Percentiles rank a stretch among this genome's conserved stretches.
phyloP scores from a whole-genome alignment of 306 rosid species.

The Prunus mongolica region DNA sequence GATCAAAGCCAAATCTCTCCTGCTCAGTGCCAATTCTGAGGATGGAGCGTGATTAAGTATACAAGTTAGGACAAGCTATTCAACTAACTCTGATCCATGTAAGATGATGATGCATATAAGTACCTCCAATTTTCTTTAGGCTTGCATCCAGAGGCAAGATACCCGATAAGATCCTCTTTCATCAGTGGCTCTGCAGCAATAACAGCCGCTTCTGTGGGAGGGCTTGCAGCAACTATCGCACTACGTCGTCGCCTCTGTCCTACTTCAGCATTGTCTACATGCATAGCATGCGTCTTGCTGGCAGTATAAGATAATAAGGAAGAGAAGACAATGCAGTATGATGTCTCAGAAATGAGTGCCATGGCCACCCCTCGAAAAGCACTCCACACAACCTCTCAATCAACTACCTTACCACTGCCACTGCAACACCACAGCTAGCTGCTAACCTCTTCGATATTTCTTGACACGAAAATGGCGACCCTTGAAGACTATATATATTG shows the following conservation, averaged over 20 bases:
- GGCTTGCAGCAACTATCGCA: constrained; percentile 76
- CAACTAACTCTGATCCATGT: background rate
- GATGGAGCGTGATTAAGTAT: background rate
- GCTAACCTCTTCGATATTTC: too few relatives aligned
- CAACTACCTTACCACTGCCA: background rate
- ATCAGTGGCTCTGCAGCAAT: constrained; percentile 69
- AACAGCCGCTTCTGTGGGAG: constrained; percentile 88
- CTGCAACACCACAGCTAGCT: too few relatives aligned
- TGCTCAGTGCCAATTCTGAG: constrained; percentile 97
- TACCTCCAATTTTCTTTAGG: constrained; percentile 83
- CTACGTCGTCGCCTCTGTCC: constrained; percentile 28
- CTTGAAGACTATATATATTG: too few relatives aligned
- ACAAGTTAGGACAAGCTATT: background rate
- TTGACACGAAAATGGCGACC: too few relatives aligned
- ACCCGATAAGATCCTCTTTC: constrained; percentile 73
- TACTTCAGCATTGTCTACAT: constrained; percentile 17
- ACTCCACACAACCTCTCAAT: background rate
- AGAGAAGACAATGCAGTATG: constrained; percentile 33
- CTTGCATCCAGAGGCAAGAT: constrained; percentile 72
- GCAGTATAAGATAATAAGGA: constrained; percentile 31
- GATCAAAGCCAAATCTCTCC: constrained; percentile 94
- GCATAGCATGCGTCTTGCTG: constrained; percentile 32
- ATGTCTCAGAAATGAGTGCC: constrained; percentile 48
- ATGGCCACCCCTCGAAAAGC: constrained; percentile 30
- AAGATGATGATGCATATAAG: background rate